Base-by-base conservation (phyloP, 345 rosid genomes). In the Sisymbrium altissimum region DNA sequence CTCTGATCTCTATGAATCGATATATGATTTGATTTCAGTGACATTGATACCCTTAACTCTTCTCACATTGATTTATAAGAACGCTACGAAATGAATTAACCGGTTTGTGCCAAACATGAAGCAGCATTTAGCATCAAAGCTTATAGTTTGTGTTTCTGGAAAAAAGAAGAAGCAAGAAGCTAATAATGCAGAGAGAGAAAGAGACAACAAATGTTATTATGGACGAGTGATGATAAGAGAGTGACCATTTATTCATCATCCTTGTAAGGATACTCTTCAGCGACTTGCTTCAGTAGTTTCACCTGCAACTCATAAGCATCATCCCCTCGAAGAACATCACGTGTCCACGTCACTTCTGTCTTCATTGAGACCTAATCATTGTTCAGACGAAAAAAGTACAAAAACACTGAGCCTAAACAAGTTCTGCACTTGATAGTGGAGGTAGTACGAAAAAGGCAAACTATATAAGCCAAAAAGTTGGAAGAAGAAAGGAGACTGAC, bases 181-280 rank as follows among this genome's bases (percentile, higher is more conserved):
- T 62, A 62, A 27, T 6, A 50, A 62, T 30, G 33, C 41, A 49
- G 46, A 52, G 9, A 54, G 29, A 23, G 12, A 68, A 12, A 48
- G 59, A 36, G 38, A 15, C 55, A 56, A 59, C 39, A 39, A 21
- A 19, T 10, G 2, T 52, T 18, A 64, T 50, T 64, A 56, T 23
- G 13, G 69, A 15, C 11, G 56, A 64, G 29, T 45, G 40, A 36
- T 23, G 49, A 25, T 9, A 44, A 38, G 66, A 35, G 64, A 11
- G 10, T 21, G 48, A 12, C 15, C 4, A 29, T 15, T 81, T 74
- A 94, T 77, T 94, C 98, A 58, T 94, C 95, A 62, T 94, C 97
- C 84, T 94, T 93, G 90, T 91, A 91, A 6, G 93, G 98, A 60
- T 91, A 89, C 81, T 94, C 95, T 63, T 94, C 96, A 1, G 95